Evolutionary conservation across 805 yeast species (phyloP).

Genomic region (Alloascoidea hylecoeti): DNA sequence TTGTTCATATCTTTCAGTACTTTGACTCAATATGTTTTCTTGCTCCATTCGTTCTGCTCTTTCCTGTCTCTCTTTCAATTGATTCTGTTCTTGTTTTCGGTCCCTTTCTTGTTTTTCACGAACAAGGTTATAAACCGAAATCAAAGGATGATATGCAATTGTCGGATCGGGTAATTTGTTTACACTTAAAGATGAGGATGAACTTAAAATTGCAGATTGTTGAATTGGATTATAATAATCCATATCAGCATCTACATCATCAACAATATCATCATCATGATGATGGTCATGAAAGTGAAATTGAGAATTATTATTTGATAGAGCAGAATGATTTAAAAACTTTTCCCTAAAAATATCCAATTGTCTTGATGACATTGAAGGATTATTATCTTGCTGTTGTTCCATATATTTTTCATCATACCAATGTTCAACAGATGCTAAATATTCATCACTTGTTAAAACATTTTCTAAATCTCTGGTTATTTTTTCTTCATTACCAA

Average conservation of each 20-base stretch:
- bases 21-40: too few relatives aligned
- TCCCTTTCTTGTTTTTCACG: constrained; percentile 71
- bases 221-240: not conserved
- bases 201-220: not conserved
- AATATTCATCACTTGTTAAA: constrained; percentile 53
- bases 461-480: constrained; percentile 39
- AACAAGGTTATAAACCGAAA: constrained; percentile 77
- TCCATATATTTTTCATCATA: constrained; percentile 12
- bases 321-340: not conserved
- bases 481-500: constrained; percentile 52
- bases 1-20: too few relatives aligned
- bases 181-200: not conserved
- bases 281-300: too few relatives aligned
- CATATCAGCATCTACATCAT: not conserved
- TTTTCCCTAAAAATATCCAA: not conserved
- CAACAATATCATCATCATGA: too few relatives aligned
- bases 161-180: constrained; percentile 58
- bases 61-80: not conserved
- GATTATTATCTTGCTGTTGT: not conserved
- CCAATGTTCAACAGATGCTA: constrained; percentile 51
- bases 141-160: constrained; percentile 72
- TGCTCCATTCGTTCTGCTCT: not conserved
- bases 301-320: not conserved
- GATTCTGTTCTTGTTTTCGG: constrained; percentile 5
- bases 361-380: not conserved